These are phyloP conservation scores for Evernia prunastri DNA, from an alignment of 495 filamentous ascomycete genomes.

Conservation along the genomic window DNA sequence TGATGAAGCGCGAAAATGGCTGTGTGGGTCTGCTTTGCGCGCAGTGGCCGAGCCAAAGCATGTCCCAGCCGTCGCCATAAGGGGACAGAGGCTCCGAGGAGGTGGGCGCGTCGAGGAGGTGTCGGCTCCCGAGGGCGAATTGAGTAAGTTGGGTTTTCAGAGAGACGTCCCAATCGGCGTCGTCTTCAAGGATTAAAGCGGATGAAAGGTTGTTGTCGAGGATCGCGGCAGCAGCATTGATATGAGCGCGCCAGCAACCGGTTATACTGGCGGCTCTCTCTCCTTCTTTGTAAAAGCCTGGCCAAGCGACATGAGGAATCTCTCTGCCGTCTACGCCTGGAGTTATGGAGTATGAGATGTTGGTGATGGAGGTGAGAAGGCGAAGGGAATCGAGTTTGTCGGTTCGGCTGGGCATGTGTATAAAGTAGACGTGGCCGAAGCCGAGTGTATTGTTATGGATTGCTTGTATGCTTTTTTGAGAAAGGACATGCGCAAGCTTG, in stretches of 20 bases:
- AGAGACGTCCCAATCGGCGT: slow-evolving; percentile 49
- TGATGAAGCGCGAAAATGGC: background rate
- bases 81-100: slow-evolving; percentile 33
- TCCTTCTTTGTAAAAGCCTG: background rate
- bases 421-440: background rate
- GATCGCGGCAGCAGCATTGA: slow-evolving; percentile 21
- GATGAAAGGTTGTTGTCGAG: slow-evolving; percentile 40
- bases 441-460: background rate
- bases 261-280: background rate
- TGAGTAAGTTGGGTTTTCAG: slow-evolving; percentile 41
- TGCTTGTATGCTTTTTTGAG: background rate
- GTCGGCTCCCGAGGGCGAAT: slow-evolving; percentile 36
- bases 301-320: background rate
- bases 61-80: slow-evolving; percentile 51
- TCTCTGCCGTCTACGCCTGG: background rate
- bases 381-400: background rate
- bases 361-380: background rate
- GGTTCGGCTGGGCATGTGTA: background rate
- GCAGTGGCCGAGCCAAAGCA: slow-evolving; percentile 49
- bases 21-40: slow-evolving; percentile 11
- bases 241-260: background rate
- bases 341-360: background rate
- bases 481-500: background rate
- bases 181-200: slow-evolving; percentile 49
- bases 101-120: slow-evolving; percentile 20